Evolutionary conservation across 1,139 yeast genomes (phyloP).

Genomic region (Blastobotrys petasosporus): DNA sequence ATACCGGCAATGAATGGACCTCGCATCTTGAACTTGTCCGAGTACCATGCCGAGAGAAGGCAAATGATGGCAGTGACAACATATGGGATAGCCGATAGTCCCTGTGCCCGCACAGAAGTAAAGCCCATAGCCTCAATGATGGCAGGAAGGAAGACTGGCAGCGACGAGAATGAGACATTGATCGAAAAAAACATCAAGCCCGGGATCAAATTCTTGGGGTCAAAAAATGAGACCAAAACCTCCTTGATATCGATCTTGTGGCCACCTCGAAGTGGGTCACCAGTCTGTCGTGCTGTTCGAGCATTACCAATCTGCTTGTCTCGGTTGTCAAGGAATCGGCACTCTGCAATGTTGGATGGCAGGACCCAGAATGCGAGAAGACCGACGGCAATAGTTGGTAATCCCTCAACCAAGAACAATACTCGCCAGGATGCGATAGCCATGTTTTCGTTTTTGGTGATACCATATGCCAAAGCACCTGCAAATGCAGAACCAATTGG

Average conservation of each 20-base stretch:
- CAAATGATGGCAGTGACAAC: slow-evolving; percentile 22
- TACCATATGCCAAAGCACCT: slow-evolving; percentile 31
- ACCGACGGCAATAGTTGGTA: slow-evolving; percentile 34
- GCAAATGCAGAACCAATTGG: slow-evolving; percentile 31
- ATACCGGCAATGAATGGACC: slow-evolving; percentile 25
- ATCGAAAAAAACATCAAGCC: slow-evolving; percentile 28
- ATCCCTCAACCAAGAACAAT: slow-evolving; percentile 39
- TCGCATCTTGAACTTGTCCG: slow-evolving; percentile 25
- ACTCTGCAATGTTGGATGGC: slow-evolving; percentile 44
- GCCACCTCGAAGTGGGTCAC: slow-evolving; percentile 18
- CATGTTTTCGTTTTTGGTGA: slow-evolving; percentile 32
- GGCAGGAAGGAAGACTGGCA: slow-evolving; percentile 28
- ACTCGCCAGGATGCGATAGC: slow-evolving; percentile 33
- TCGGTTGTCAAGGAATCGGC: slow-evolving; percentile 25
- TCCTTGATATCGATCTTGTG: slow-evolving; percentile 19
- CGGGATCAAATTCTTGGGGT: slow-evolving; percentile 22
- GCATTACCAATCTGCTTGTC: slow-evolving; percentile 27
- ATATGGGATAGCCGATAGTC: slow-evolving; percentile 29
- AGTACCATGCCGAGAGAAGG: slow-evolving; percentile 19
- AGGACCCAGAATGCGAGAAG: slow-evolving; percentile 20
- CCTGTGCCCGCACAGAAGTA: slow-evolving; percentile 26
- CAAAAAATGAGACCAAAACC: slow-evolving; percentile 17
- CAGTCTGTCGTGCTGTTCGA: slow-evolving; percentile 24
- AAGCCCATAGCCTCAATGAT: slow-evolving; percentile 29
- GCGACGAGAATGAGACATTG: slow-evolving; percentile 29